Base-by-base conservation (phyloP, 2,329 filamentous ascomycete species). In the Torrubiella hemipterigena region DNA sequence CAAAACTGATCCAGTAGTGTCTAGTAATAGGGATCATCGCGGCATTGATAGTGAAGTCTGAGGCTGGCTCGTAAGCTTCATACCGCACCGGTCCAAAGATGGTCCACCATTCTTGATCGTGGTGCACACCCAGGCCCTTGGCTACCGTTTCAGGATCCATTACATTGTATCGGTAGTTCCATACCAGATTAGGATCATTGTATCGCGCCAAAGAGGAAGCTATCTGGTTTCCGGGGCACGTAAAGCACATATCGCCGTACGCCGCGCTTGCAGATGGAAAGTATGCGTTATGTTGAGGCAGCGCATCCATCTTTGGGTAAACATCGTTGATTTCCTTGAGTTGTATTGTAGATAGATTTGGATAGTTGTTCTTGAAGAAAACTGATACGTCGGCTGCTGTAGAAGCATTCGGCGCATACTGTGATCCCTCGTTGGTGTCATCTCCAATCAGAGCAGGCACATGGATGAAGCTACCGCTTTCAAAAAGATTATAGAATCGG, bases 131-230 rank as follows among this genome's bases (percentile, higher is more conserved):
- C 3, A 60, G 35, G 1, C 67, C 67, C 1, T 33, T 19, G 6
- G 49, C 50, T 1, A 41, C 31, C 39, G 55, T 50, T 12, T 44
- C 37, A 2, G 42, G 34, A 45, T 67, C 64, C 22, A 45, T 43
- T 15, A 70, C 62, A 47, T 67, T 59, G 53, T 61, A 70, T 23
- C 58, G 59, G 47, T 70, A 71, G 17, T 55, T 52, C 55, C 61
- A 71, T 12, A 56, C 41, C 25, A 30, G 36, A 6, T 43, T 30
- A n/a, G 37, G 30, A 7, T 41, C 26, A 15, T 28, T 33, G 19
- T 31, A 27, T 2, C 30, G 22, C 21, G 29, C 30, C 17, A 41
- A 32, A 18, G 41, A 35, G n/a, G 35, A 22, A 7, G 32, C 34
- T 33, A 67, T 42, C 38, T 48, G 52, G 37, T 53, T 50, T 29